Percentiles rank a stretch among this genome's conserved stretches.
Evolutionary conservation across 257 asterid species (phyloP).

Genomic region (Primulina huaijiensis): DNA sequence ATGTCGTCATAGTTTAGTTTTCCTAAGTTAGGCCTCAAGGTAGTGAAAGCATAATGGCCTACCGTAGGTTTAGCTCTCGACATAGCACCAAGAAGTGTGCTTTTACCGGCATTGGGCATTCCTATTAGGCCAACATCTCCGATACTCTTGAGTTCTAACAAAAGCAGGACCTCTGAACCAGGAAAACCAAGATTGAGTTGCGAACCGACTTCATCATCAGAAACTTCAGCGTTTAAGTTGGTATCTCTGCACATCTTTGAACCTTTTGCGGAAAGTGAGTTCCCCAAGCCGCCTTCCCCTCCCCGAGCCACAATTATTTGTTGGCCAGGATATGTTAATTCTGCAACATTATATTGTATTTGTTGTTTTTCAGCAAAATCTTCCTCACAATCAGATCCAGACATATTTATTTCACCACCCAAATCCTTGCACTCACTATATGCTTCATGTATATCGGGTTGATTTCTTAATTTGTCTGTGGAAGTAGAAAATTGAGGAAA

Average conservation of each 20-base stretch:
- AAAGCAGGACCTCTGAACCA: constrained; percentile 64
- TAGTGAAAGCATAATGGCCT: constrained; percentile 94
- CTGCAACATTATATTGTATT: constrained; percentile 67
- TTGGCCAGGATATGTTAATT: constrained; percentile 76
- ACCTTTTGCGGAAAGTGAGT: constrained; percentile 35
- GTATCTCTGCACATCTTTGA: constrained; percentile 30
- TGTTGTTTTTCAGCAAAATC: constrained; percentile 37
- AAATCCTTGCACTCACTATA: constrained; percentile 35
- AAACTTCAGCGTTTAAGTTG: constrained; percentile 27
- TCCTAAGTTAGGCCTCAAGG: constrained; percentile 85
- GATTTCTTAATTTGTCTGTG: constrained; percentile 23
- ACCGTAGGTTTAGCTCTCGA: constrained; percentile 82
- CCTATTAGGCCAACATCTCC: constrained; percentile 97
- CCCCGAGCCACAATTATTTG: constrained; percentile 70
- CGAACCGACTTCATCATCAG: constrained; percentile 35
- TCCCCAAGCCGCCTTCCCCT: constrained; percentile 90
- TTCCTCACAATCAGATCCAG: constrained; percentile 45
- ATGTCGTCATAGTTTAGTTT: constrained; percentile 64
- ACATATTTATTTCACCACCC: constrained; percentile 29
- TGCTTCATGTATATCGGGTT: constrained; percentile 28
- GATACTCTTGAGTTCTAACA: constrained; percentile 83
- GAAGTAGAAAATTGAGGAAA: constrained; percentile 31
- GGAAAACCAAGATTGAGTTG: constrained; percentile 46
- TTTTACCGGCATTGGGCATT: constrained; percentile 95
- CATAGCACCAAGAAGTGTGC: constrained; percentile 89